phyloP scores from a whole-genome alignment of 1,284 basidiomycete genomes.

The Malassezia slooffiae region DNA sequence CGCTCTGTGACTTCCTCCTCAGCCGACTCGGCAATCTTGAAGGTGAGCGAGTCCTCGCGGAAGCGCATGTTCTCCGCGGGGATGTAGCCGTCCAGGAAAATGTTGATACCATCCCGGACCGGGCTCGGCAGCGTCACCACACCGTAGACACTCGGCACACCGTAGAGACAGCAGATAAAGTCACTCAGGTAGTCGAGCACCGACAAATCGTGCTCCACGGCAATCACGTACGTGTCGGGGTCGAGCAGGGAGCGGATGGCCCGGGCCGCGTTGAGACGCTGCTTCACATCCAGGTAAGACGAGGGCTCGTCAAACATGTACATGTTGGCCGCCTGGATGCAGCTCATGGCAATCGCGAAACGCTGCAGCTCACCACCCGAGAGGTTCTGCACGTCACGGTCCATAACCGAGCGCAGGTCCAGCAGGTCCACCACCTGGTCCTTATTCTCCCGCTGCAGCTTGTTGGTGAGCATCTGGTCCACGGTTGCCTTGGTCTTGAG shows the following conservation, averaged over 20 bases:
- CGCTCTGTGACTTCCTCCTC: slow-evolving; percentile 39
- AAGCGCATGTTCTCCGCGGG: slow-evolving; percentile 47
- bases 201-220: slow-evolving; percentile 45
- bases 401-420: slow-evolving; percentile 39
- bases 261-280: slow-evolving; percentile 45
- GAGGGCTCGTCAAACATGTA: slow-evolving; percentile 48
- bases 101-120: slow-evolving; percentile 46
- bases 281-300: slow-evolving; percentile 46
- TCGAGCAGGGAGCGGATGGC: slow-evolving; percentile 43
- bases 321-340: slow-evolving; percentile 45
- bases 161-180: slow-evolving; percentile 46
- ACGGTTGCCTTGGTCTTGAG: slow-evolving; percentile 41
- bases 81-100: slow-evolving; percentile 46
- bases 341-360: slow-evolving; percentile 46
- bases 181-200: slow-evolving; percentile 46
- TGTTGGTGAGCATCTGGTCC: slow-evolving; percentile 38
- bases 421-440: slow-evolving; percentile 33
- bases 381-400: slow-evolving; percentile 40
- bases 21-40: slow-evolving; percentile 46
- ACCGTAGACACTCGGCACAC: slow-evolving; percentile 45
- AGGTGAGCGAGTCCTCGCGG: slow-evolving; percentile 43
- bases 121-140: slow-evolving; percentile 44
- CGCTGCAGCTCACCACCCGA: slow-evolving; percentile 46
- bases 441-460: slow-evolving; percentile 43
- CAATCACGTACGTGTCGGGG: slow-evolving; percentile 44